Base-by-base conservation (phyloP, 805 yeast species). In the Zygosaccharomyces rouxii region DNA sequence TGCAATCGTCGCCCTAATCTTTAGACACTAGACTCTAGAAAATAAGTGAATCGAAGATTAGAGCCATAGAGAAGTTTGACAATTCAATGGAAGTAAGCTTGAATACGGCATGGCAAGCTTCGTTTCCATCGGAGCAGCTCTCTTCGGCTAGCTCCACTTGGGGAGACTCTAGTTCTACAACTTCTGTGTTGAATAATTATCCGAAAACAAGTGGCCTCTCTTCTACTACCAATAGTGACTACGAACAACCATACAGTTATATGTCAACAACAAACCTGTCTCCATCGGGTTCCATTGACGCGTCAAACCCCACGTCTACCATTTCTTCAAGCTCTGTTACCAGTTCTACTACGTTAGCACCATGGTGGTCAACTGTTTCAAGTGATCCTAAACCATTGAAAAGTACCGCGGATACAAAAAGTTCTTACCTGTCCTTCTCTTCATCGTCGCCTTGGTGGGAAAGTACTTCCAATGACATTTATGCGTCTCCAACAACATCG, bases 11-110 rank as follows among this genome's bases (percentile, higher is more conserved):
- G 18, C 7, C 7, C 14, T 13, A 6, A 11, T 30, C 19, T 33
- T 7, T 33, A 33, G 21, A 16, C 9, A 33, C 21, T 33, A 2
- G 21, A 11, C 10, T 18, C 19, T 28, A 19, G 6, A 29, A 29
- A 3, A 7, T 22, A 41, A 33, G 35, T n/a, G 19, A 29, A 28
- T 14, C 16, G 19, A 33, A 29, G 23, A 18, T 23, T 29, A 26
- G 25, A 23, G 11, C 19, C 9, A 14, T 14, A 33, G 25, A 16
- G 11, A n/a, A 30, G 13, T 40, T 16, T 28, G 13, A 31, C 35
- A 28, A 41, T 28, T 41, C 35, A 41, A 41, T 41, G 44, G 35
- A 41, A 14, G 35, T 19, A 41, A 41, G 26, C 35, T 41, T 29
- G 16, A 16, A 25, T 7, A 13, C 35, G 28, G 18, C 23, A 29